phyloP scores from a whole-genome alignment of 257 asterid genomes.

The Salvia miltiorrhiza region DNA sequence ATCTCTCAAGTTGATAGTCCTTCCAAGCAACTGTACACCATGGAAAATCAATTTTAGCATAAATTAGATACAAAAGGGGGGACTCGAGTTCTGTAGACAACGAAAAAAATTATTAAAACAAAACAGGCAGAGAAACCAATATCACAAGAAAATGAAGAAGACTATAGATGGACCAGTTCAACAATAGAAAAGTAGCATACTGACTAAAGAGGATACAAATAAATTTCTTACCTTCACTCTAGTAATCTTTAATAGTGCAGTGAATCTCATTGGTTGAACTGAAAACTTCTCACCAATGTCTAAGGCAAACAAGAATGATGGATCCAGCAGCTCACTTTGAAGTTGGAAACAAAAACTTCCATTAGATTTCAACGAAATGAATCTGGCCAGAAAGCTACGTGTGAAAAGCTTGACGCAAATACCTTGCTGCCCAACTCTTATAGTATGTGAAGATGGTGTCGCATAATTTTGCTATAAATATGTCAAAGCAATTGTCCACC shows the following conservation, averaged over 20 bases:
- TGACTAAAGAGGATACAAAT: constrained; percentile 3
- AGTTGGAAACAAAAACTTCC: constrained; percentile 25
- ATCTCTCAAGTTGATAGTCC: constrained; percentile 91
- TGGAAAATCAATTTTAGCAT: constrained; percentile 15
- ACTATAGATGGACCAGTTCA: neutral
- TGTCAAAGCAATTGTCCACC: constrained; percentile 97
- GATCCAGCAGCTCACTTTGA: constrained; percentile 88
- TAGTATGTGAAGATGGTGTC: constrained; percentile 82
- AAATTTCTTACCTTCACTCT: constrained; percentile 79
- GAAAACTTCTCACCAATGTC: constrained; percentile 89
- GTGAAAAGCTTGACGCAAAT: constrained; percentile 21
- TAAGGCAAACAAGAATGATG: constrained; percentile 86
- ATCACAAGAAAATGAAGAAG: neutral
- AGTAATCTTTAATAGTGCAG: constrained; percentile 67
- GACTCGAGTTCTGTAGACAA: neutral
- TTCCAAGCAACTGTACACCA: constrained; percentile 75
- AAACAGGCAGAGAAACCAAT: neutral
- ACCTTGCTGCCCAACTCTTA: constrained; percentile 99
- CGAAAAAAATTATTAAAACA: neutral
- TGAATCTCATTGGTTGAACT: constrained; percentile 84
- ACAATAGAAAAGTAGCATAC: constrained; percentile 2
- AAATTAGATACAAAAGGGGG: neutral
- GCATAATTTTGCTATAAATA: constrained; percentile 79
- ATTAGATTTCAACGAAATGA: neutral
- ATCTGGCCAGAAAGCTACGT: constrained; percentile 2